Conservation (phyloP, 495 filamentous ascomycete genomes). For the Diplogelasinospora grovesii region DNA sequence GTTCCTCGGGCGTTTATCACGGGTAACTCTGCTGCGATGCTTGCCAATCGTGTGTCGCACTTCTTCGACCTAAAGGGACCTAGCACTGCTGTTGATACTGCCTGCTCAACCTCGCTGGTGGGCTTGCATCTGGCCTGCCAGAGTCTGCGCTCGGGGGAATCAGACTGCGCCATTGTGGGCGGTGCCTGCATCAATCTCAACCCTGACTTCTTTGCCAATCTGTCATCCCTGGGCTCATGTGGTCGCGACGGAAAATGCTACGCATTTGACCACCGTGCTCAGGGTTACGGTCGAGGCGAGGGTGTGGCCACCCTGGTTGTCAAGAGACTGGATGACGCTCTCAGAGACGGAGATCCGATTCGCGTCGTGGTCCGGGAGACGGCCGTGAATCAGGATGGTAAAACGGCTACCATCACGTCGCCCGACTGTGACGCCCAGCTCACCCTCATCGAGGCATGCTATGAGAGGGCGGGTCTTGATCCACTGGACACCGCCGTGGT, state of each 20-base stretch:
- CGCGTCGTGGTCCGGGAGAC: conserved; percentile 51
- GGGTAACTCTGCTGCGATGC: conserved; percentile 19
- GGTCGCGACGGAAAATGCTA: conserved; percentile 38
- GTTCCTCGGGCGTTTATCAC: no score
- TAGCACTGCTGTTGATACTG: conserved; percentile 41
- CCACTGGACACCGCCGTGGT: conserved; percentile 37
- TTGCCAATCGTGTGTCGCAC: conserved; percentile 46
- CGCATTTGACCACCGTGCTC: conserved; percentile 50
- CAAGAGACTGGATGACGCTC: conserved; percentile 45
- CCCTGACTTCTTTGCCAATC: conserved; percentile 27
- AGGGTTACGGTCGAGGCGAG: conserved; percentile 59
- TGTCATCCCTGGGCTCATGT: conserved; percentile 27
- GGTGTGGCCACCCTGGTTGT: conserved; percentile 46
- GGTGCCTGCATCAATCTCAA: conserved; percentile 48
- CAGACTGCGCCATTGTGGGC: conserved; percentile 38
- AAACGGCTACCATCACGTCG: conserved; percentile 41
- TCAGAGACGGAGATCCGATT: conserved; percentile 43
- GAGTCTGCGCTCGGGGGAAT: conserved; percentile 35
- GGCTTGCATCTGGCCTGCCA: conserved; percentile 47
- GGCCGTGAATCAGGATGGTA: conserved; percentile 48
- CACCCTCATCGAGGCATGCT: conserved; percentile 39
- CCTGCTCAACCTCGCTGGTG: conserved; percentile 47
- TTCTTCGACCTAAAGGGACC: conserved; percentile 40
- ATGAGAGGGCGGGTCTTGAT: conserved; percentile 38
- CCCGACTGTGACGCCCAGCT: conserved; percentile 46